Evolutionary conservation across 495 filamentous ascomycete genomes (phyloP).

Genomic region (Cryomyces antarcticus): DNA sequence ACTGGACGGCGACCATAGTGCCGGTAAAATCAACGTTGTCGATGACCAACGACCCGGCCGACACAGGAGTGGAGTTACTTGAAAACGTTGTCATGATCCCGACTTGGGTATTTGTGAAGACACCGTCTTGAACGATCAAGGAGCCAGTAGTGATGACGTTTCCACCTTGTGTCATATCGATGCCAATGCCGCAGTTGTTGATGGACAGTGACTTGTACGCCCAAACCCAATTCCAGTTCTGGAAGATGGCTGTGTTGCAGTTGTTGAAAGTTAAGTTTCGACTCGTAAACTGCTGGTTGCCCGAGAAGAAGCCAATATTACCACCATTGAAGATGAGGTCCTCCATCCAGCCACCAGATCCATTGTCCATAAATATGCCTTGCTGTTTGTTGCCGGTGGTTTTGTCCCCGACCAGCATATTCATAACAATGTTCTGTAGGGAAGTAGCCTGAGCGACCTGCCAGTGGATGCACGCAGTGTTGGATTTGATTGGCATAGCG

Average conservation of each 20-base stretch:
- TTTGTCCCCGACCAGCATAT: slow-evolving; percentile 12
- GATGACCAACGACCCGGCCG: slow-evolving; percentile 60
- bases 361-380: slow-evolving; percentile 27
- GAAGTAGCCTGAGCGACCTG: slow-evolving; percentile 24
- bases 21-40: slow-evolving; percentile 70
- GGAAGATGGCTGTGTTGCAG: slow-evolving; percentile 73
- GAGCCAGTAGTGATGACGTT: slow-evolving; percentile 53
- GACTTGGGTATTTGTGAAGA: slow-evolving; percentile 47
- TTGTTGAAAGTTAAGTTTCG: slow-evolving; percentile 80
- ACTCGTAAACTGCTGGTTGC: slow-evolving; percentile 89
- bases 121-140: slow-evolving; percentile 62
- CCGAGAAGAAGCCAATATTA: slow-evolving; percentile 63
- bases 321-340: slow-evolving; percentile 69
- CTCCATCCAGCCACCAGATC: slow-evolving; percentile 18
- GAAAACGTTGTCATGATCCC: slow-evolving; percentile 55
- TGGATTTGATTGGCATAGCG: slow-evolving; percentile 4
- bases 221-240: slow-evolving; percentile 95
- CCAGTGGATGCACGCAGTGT: slow-evolving; percentile 20
- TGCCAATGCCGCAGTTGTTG: slow-evolving; percentile 58
- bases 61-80: slow-evolving; percentile 31
- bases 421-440: slow-evolving; percentile 21
- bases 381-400: slow-evolving; percentile 8
- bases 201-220: slow-evolving; percentile 63
- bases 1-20: slow-evolving; percentile 31
- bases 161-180: slow-evolving; percentile 55